phyloP scores from a whole-genome alignment of 495 filamentous ascomycete genomes.

The Recurvomyces mirabilis region DNA sequence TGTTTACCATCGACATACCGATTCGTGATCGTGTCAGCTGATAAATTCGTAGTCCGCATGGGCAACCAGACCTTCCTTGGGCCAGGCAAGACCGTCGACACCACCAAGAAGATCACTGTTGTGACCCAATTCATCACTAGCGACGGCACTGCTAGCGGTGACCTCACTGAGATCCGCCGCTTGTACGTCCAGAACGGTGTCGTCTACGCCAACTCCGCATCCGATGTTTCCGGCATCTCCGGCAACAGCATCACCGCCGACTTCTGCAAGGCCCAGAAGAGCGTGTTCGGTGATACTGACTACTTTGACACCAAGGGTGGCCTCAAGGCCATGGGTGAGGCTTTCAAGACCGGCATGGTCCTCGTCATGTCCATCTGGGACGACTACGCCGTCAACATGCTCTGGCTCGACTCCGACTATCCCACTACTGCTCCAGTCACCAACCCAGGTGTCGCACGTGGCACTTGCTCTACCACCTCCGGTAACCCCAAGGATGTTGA shows the following conservation, averaged over 20 bases:
- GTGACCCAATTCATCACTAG: constrained; percentile 55
- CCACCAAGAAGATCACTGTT: constrained; percentile 40
- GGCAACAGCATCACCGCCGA: constrained; percentile 46
- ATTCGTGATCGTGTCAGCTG: no score
- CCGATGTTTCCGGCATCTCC: constrained; percentile 41
- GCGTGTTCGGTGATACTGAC: constrained; percentile 48
- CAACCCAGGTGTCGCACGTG: constrained; percentile 56
- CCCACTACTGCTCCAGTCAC: constrained; percentile 45
- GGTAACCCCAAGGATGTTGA: constrained; percentile 24
- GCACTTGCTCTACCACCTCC: constrained; percentile 51
- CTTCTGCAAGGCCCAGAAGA: constrained; percentile 52
- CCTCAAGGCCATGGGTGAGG: constrained; percentile 44
- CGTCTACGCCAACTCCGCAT: constrained; percentile 47
- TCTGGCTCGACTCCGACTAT: constrained; percentile 73
- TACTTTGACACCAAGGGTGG: constrained; percentile 52
- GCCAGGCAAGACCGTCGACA: constrained; percentile 43
- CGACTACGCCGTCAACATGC: constrained; percentile 66
- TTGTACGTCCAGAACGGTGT: constrained; percentile 51
- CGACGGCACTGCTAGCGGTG: constrained; percentile 35
- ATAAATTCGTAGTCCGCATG: constrained; percentile 30
- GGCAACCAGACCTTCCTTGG: constrained; percentile 48
- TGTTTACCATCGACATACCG: no score
- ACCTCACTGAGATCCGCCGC: constrained; percentile 46
- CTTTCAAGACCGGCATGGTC: constrained; percentile 51
- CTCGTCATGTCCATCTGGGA: constrained; percentile 74